A percentile compares a stretch with the other conserved stretches of the same genome.
Conservation (phyloP, 345 rosid genomes). For the Carallia pectinifolia region DNA sequence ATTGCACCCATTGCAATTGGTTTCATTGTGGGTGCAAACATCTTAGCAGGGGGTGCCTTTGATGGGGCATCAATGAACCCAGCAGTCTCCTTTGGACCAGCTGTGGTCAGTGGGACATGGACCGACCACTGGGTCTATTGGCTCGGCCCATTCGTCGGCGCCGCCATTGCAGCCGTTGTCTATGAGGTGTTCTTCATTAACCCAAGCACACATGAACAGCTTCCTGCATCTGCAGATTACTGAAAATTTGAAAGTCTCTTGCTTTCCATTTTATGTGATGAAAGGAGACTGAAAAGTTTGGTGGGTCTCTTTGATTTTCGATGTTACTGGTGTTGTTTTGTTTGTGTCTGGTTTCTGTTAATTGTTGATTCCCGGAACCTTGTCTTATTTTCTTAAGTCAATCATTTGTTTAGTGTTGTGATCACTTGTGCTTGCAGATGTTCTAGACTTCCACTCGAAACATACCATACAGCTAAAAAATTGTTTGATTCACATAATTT, state of each 20-base stretch:
- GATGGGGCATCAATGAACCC: slow-evolving; percentile 40
- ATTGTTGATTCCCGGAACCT: slow-evolving; percentile 23
- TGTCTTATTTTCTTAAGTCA: slow-evolving; percentile 12
- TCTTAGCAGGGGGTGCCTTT: slow-evolving; percentile 35
- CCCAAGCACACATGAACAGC: slow-evolving; percentile 26
- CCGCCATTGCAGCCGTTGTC: slow-evolving; percentile 26
- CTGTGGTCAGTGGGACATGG: slow-evolving; percentile 37
- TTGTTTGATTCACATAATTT: too few species aligned
- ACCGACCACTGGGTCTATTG: slow-evolving; percentile 35
- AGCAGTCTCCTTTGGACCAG: slow-evolving; percentile 32
- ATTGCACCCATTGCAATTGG: slow-evolving; percentile 32
- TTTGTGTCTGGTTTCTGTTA: slow-evolving; percentile 24
- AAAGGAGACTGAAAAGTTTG: slow-evolving; percentile 12
- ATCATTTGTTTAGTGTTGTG: slow-evolving; percentile 13
- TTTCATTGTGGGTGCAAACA: slow-evolving; percentile 36
- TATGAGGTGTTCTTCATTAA: slow-evolving; percentile 27
- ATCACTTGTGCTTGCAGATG: background rate
- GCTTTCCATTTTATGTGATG: background rate
- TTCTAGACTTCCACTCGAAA: background rate
- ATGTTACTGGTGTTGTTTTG: slow-evolving; percentile 30
- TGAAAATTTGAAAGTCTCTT: background rate
- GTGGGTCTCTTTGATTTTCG: slow-evolving; percentile 24
- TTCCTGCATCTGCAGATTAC: slow-evolving; percentile 14
- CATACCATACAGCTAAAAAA: too few species aligned
- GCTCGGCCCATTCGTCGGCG: slow-evolving; percentile 33